phyloP scores from a whole-genome alignment of 257 asterid species.

The Nicotiana sylvestris region DNA sequence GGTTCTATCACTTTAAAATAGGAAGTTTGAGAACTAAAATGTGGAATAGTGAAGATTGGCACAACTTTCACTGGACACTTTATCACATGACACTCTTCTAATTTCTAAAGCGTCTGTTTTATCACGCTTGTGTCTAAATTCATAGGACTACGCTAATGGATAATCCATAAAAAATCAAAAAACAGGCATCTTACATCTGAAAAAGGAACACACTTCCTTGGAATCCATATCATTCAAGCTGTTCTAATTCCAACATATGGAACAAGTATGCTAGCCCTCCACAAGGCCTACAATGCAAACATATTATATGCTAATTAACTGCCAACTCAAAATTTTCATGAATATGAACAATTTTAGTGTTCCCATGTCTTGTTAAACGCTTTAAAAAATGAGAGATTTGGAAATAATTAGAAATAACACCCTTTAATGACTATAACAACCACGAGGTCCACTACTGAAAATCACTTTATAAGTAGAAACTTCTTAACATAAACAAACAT shows the following conservation, averaged over 20 bases:
- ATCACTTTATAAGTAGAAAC: background rate
- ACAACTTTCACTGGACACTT: too few species aligned
- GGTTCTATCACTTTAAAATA: too few species aligned
- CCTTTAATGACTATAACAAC: background rate
- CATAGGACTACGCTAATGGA: too few species aligned
- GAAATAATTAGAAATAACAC: background rate
- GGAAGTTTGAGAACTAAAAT: too few species aligned
- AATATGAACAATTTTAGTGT: background rate
- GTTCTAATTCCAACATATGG: background rate
- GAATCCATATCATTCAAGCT: background rate
- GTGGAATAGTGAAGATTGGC: too few species aligned
- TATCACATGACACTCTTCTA: too few species aligned
- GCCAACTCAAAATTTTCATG: background rate
- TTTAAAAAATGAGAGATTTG: background rate
- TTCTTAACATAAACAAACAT: background rate
- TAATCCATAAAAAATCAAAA: too few species aligned
- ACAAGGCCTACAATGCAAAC: background rate
- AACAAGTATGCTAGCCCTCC: background rate
- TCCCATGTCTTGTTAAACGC: background rate
- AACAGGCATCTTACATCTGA: too few species aligned
- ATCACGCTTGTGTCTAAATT: background rate
- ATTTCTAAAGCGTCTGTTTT: too few species aligned
- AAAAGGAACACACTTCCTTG: background rate
- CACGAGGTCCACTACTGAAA: background rate
- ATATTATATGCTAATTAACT: too few species aligned